phyloP scores from a whole-genome alignment of 768 basidiomycete species.

The Naganishia randhawae region DNA sequence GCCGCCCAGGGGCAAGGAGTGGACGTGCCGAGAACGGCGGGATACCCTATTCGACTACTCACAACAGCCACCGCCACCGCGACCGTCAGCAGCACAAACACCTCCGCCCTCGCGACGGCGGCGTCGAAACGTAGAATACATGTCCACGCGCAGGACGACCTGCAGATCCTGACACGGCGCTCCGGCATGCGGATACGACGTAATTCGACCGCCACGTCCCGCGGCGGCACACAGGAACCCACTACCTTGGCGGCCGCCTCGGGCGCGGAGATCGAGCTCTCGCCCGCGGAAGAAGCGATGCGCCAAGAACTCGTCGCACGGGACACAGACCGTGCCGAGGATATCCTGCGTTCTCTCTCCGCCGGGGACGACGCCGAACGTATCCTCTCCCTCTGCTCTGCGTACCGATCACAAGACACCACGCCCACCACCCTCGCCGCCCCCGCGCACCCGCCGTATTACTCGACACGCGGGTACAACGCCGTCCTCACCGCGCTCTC shows the following conservation, averaged over 20 bases:
- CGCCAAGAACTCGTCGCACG: conserved; percentile 16
- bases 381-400: conserved; percentile 25
- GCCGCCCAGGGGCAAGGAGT: neutral
- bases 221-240: neutral
- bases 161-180: neutral
- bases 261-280: neutral
- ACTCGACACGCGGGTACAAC: conserved; percentile 61
- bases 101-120: neutral
- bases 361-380: conserved; percentile 15
- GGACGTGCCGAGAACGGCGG: neutral
- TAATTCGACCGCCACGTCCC: conserved; percentile 11
- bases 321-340: conserved; percentile 23
- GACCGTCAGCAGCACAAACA: no score
- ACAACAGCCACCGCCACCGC: no score
- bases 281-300: conserved; percentile 15
- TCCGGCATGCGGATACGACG: conserved; percentile 16
- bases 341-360: no score
- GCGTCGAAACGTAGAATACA: neutral
- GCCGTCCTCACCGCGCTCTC: conserved; percentile 60
- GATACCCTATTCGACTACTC: neutral
- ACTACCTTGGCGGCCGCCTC: conserved; percentile 17
- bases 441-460: conserved; percentile 14
- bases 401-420: conserved; percentile 31
- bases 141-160: neutral
- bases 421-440: neutral